Evolutionary conservation across 2,329 filamentous ascomycete genomes (phyloP).

Genomic region (Sclerotinia borealis): DNA sequence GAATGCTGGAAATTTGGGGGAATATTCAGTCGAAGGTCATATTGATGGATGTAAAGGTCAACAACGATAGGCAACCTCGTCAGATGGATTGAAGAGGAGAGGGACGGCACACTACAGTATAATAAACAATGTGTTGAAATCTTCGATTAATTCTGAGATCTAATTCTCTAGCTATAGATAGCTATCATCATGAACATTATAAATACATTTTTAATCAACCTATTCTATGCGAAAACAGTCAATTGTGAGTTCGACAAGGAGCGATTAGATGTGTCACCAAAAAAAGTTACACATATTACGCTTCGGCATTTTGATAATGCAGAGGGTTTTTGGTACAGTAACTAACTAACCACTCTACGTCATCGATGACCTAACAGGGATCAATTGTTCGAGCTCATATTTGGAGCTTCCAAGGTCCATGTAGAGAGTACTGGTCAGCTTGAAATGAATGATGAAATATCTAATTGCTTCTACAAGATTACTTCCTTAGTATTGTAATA

Average conservation of each 20-base stretch:
- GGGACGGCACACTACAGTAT: no score
- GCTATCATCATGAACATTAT: neutral
- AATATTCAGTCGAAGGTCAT: conserved; percentile 3
- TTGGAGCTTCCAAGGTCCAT: neutral
- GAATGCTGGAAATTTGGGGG: neutral
- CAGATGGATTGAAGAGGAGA: neutral
- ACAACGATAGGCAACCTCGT: neutral
- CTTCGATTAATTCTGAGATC: neutral
- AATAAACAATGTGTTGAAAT: neutral
- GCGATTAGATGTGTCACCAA: neutral
- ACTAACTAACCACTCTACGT: neutral
- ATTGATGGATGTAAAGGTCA: conserved; percentile 7
- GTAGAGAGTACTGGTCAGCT: no score
- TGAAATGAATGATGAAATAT: neutral
- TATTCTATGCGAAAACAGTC: neutral
- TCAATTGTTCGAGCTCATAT: neutral
- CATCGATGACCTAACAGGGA: neutral
- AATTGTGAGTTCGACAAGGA: neutral
- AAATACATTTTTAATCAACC: neutral
- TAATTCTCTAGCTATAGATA: neutral
- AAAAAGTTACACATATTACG: neutral
- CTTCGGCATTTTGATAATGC: neutral
- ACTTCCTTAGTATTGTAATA: neutral
- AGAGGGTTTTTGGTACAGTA: neutral
- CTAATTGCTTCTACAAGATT: neutral